phyloP scores from a whole-genome alignment of 2,329 filamentous ascomycete species.

The Didymella arachidicola region DNA sequence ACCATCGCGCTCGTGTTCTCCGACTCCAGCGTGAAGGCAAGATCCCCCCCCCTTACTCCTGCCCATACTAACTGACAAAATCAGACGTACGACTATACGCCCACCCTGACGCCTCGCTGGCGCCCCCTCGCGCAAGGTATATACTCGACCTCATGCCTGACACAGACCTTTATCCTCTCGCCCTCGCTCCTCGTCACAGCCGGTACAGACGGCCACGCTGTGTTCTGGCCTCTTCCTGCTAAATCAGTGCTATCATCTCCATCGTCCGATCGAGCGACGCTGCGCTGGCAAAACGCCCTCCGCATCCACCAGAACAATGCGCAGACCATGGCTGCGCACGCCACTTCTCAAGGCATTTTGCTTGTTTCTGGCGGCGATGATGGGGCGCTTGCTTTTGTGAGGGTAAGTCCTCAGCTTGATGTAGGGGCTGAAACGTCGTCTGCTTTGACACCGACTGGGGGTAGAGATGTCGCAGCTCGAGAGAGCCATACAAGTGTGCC shows the following conservation, averaged over 20 bases:
- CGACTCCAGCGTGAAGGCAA: constrained; percentile 76
- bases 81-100: constrained; percentile 57
- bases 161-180: constrained; percentile 61
- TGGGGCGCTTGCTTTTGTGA: constrained; percentile 70
- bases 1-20: constrained; percentile 79
- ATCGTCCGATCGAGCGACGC: constrained; percentile 13
- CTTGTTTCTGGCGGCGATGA: constrained; percentile 87
- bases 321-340: constrained; percentile 61
- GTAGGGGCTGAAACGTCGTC: too few species aligned
- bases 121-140: constrained; percentile 46
- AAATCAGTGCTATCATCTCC: not conserved
- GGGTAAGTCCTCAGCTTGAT: constrained; percentile 1
- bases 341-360: constrained; percentile 51
- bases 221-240: constrained; percentile 61
- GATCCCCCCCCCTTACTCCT: constrained; percentile 1
- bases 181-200: constrained; percentile 66
- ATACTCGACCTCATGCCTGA: constrained; percentile 70
- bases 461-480: too few species aligned
- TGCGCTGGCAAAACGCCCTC: constrained; percentile 39
- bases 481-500: constrained; percentile 23
- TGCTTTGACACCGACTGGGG: too few species aligned
- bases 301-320: constrained; percentile 80
- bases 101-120: constrained; percentile 43
- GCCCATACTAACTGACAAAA: not conserved
- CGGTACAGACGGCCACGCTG: constrained; percentile 81